Evolutionary conservation across 2,329 filamentous ascomycete genomes (phyloP).

Genomic region (Leptographium flavum): DNA sequence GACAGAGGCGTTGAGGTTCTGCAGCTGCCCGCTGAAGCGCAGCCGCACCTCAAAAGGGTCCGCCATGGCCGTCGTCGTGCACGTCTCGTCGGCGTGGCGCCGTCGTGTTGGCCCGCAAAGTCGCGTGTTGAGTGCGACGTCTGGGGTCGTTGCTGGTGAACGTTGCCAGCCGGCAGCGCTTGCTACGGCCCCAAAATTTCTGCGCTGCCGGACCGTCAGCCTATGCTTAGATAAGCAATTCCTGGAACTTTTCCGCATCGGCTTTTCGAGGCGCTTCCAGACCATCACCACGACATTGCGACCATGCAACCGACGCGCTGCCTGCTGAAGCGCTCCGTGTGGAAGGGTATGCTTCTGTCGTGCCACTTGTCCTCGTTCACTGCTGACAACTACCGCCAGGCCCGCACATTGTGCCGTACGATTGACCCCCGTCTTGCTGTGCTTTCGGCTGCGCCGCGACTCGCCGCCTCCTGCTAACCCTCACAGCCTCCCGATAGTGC

Average conservation of each 20-base stretch:
- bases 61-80: constrained; percentile 26
- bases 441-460: neutral
- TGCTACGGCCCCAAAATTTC: neutral
- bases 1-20: constrained; percentile 81
- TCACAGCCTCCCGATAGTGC: constrained; percentile 49
- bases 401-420: constrained; percentile 40
- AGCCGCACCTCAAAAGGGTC: constrained; percentile 98
- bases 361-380: neutral
- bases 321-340: constrained; percentile 63
- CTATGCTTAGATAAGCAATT: neutral
- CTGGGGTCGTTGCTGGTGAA: neutral
- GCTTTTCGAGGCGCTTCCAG: neutral
- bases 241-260: neutral
- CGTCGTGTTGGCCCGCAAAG: too few relatives aligned
- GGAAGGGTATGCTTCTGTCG: constrained; percentile 56
- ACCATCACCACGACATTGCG: neutral
- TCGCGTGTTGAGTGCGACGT: neutral
- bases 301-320: constrained; percentile 56
- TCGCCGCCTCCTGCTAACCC: too few relatives aligned
- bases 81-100: neutral
- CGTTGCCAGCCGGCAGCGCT: neutral
- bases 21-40: constrained; percentile 82
- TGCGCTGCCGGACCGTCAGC: neutral
- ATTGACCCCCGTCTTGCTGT: constrained; percentile 1
- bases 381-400: constrained; percentile 21